Percentiles rank a stretch among this genome's conserved stretches.
Conservation (phyloP, 2,329 filamentous ascomycete genomes). For the Ambrosiella cleistominuta region DNA sequence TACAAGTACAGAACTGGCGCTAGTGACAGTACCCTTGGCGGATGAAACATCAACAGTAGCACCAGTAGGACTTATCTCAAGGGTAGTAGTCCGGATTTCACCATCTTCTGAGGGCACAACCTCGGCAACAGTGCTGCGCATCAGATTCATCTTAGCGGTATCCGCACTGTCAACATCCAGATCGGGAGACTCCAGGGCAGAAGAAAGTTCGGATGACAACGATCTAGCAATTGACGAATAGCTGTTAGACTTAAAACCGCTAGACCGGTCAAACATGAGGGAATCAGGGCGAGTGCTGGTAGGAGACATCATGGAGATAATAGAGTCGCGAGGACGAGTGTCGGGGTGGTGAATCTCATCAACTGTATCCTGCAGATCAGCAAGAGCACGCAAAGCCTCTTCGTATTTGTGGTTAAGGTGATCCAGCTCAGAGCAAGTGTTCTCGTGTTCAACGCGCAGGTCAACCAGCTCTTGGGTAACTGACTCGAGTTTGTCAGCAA, state of each 20-base stretch:
- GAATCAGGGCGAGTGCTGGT: slow-evolving; percentile 47
- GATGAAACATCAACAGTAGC: slow-evolving; percentile 6
- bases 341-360: slow-evolving; percentile 57
- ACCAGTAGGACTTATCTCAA: slow-evolving; percentile 1
- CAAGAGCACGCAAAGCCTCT: slow-evolving; percentile 63
- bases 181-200: slow-evolving; percentile 57
- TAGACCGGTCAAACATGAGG: slow-evolving; percentile 70
- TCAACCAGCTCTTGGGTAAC: slow-evolving; percentile 86
- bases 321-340: slow-evolving; percentile 34
- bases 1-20: background rate
- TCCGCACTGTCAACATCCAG: slow-evolving; percentile 32
- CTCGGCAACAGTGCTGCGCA: slow-evolving; percentile 6
- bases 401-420: slow-evolving; percentile 77
- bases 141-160: slow-evolving; percentile 25
- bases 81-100: background rate
- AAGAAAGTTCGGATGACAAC: slow-evolving; percentile 85
- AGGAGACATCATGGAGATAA: slow-evolving; percentile 35
- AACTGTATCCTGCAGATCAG: slow-evolving; percentile 68
- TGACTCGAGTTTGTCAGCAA: slow-evolving; percentile 80
- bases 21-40: background rate
- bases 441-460: slow-evolving; percentile 77
- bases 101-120: slow-evolving; percentile 9
- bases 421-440: slow-evolving; percentile 64
- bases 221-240: slow-evolving; percentile 64
- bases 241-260: slow-evolving; percentile 48